Percentiles rank a stretch among this genome's conserved stretches.
Conservation (phyloP, 78 protist species). For the Dictyostelium purpureum region DNA sequence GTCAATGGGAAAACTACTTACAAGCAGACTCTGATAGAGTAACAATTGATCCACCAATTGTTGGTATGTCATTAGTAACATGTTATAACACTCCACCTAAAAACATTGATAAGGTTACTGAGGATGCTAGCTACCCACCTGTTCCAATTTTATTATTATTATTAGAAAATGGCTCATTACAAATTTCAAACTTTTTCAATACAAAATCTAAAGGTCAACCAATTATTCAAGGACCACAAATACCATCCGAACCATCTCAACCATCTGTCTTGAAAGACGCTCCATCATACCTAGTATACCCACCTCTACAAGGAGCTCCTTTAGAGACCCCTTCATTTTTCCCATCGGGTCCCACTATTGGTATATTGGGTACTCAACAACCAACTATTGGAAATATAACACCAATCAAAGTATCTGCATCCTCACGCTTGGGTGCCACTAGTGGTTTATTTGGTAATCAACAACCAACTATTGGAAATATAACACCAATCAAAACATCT, state of each 20-base stretch:
- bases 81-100: not conserved
- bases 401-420: not conserved
- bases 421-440: too few relatives aligned
- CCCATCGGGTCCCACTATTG: too few relatives aligned
- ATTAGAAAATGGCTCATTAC: not conserved
- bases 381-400: too few relatives aligned
- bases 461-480: too few relatives aligned
- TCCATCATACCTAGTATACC: not conserved
- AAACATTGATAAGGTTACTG: not conserved
- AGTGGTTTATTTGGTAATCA: too few relatives aligned
- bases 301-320: not conserved
- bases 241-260: not conserved
- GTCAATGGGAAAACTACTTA: not conserved
- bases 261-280: not conserved
- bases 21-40: not conserved
- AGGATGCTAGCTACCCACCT: not conserved
- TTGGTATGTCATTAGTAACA: conserved; percentile 1
- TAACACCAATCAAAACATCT: not conserved
- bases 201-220: not conserved
- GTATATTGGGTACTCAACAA: too few relatives aligned
- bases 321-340: not conserved
- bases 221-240: not conserved
- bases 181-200: not conserved
- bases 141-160: not conserved
- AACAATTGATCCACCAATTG: not conserved